Percentiles rank a stretch among this genome's conserved stretches.
Evolutionary conservation across 2,329 filamentous ascomycete genomes (phyloP).

Genomic region (Stemphylium vesicarium): DNA sequence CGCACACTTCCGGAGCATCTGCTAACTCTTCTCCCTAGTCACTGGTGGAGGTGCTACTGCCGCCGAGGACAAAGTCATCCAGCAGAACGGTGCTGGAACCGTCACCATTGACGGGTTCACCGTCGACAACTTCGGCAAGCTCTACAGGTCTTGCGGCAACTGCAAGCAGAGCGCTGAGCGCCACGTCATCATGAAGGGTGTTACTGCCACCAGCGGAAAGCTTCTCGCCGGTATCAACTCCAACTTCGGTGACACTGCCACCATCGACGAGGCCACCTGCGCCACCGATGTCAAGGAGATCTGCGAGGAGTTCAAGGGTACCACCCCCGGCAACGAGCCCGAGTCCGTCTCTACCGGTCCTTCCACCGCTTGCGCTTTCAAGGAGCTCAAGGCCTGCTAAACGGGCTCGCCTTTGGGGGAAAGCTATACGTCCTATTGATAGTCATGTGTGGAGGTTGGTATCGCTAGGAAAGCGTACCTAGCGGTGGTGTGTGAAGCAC

Average conservation of each 20-base stretch:
- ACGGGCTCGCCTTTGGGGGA: not conserved
- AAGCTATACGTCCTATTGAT: not conserved
- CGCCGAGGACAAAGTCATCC: conserved; percentile 52
- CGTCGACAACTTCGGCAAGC: conserved; percentile 44
- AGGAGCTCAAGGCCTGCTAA: conserved; percentile 31
- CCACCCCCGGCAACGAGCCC: conserved; percentile 38
- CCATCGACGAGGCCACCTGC: conserved; percentile 49
- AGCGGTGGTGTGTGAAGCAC: not conserved
- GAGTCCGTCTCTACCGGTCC: conserved; percentile 32
- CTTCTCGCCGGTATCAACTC: conserved; percentile 58
- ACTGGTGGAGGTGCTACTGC: conserved; percentile 51
- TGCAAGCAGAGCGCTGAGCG: conserved; percentile 56
- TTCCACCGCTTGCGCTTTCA: conserved; percentile 40
- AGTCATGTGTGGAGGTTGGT: not conserved
- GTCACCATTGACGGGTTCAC: conserved; percentile 48
- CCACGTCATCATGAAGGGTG: conserved; percentile 54
- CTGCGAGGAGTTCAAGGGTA: conserved; percentile 45
- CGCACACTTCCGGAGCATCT: not conserved
- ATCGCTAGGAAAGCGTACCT: not conserved
- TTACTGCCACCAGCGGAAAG: conserved; percentile 52
- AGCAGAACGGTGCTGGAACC: conserved; percentile 52
- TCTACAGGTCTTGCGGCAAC: conserved; percentile 58
- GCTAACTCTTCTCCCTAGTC: conserved; percentile 16
- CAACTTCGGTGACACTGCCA: conserved; percentile 60
- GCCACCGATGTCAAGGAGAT: conserved; percentile 36